Evolutionary conservation across 441 rosid genomes (phyloP), one percentile per base, ranked within the genome.

Genomic region (Kokia cookei): DNA sequence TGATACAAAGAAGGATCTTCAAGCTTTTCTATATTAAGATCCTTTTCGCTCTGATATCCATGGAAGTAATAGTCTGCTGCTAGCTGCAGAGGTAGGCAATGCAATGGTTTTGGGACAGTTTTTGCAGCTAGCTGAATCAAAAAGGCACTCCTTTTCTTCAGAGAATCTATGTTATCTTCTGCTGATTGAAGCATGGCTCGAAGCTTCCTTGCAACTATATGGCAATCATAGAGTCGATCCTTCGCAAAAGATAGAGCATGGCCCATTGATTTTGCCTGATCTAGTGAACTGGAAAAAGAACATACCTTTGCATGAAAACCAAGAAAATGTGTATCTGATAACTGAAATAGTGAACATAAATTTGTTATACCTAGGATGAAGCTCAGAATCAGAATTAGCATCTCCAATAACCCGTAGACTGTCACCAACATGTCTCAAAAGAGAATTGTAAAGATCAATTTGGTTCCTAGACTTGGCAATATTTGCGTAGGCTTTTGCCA

Each of bases 61-160:
- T 76, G 76, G 50, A 79, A 69, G 77, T 81, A 93, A 79, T 89
- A 95, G 80, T 95, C 93, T 53, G 95, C 86, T 42, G 97, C 87
- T 68, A 95, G 94, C 85, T 87, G 93, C 81, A 93, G 79, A 63
- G 91, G 86, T 81, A 95, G 89, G 88, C 98, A 91, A 80, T 93
- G 97, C 88, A 95, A 82, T 77, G 93, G 93, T 75, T 71, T 77
- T 73, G 98, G 95, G 75, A 93, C 80, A 75, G 98, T 91, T 86
- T 95, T 93, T 76, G 98, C 97, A 14, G 99, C 99, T 65, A 92
- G 81, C 83, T 95, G 98, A 87, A 89, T 93, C 83, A 95, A 86
- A 84, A 91, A 93, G 29, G 93, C 86, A 75, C 97, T 91, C 83
- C 87, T 91, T 79, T 88, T 95, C 92, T 82, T 93, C 69, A 86